A percentile compares a stretch with the other conserved stretches of the same genome.
Evolutionary conservation across 352 stramenopile species (phyloP).

Genomic region (Globisporangium radiosum): DNA sequence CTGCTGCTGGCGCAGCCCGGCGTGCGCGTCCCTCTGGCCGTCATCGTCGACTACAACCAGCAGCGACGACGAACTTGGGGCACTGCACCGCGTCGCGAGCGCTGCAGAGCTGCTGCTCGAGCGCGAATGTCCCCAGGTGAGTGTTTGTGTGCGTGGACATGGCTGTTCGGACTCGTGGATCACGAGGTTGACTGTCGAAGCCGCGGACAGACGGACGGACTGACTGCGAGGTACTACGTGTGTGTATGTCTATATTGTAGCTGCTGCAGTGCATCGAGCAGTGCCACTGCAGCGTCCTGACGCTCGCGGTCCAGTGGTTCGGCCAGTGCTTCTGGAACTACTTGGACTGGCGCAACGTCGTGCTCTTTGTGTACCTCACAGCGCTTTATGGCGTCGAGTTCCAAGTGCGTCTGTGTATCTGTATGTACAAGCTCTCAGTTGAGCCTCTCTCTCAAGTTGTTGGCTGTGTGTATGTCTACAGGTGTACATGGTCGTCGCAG

Average conservation of each 20-base stretch:
- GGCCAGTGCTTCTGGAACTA: conserved; percentile 67
- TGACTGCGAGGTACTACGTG: neutral
- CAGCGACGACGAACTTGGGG: neutral
- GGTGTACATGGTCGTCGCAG: conserved; percentile 44
- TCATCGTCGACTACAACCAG: neutral
- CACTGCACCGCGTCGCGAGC: conserved; percentile 20
- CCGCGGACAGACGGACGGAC: too few species aligned
- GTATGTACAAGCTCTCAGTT: too few species aligned
- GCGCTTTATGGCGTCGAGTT: conserved; percentile 54
- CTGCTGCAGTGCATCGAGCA: conserved; percentile 32
- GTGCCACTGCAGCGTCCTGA: conserved; percentile 40
- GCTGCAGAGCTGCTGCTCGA: conserved; percentile 41
- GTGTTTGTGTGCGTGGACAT: neutral
- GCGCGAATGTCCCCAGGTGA: conserved; percentile 46
- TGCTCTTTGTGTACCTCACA: conserved; percentile 42
- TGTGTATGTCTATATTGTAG: conserved; percentile 10
- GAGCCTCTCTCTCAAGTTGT: too few species aligned
- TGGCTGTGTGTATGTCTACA: conserved; percentile 6
- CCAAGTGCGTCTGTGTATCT: conserved; percentile 22
- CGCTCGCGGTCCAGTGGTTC: conserved; percentile 43
- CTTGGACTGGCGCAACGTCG: conserved; percentile 55
- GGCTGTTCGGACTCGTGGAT: too few species aligned
- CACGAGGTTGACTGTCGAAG: too few species aligned
- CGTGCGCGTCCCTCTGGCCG: conserved; percentile 33
- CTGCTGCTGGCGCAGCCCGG: conserved; percentile 19